A percentile compares a stretch with the other conserved stretches of the same genome.
Evolutionary conservation across 1,139 yeast species (phyloP).

Genomic region (Suhomyces panamericanus): DNA sequence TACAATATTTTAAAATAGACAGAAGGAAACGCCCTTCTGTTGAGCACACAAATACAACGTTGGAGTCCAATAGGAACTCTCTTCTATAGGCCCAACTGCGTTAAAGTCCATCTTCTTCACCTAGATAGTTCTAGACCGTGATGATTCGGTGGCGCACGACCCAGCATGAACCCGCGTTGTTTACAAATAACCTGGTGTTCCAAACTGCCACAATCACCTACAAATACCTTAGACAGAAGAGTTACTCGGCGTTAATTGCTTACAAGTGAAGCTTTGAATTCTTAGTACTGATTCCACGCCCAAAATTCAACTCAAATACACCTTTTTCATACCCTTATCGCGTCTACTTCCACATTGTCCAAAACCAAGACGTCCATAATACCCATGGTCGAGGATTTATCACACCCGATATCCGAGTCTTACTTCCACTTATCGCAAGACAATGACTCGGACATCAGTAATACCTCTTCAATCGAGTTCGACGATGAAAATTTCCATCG

Average conservation of each 20-base stretch:
- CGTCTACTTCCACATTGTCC: neutral
- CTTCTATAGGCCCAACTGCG: neutral
- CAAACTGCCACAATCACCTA: neutral
- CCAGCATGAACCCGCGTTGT: slow-evolving; percentile 17
- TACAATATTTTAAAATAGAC: too few species aligned
- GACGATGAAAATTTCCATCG: slow-evolving; percentile 12
- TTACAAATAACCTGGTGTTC: slow-evolving; percentile 15
- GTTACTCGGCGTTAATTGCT: neutral
- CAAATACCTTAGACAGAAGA: neutral
- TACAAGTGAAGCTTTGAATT: neutral
- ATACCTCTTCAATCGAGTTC: slow-evolving; percentile 16
- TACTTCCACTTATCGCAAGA: slow-evolving; percentile 33
- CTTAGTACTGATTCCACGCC: too few species aligned
- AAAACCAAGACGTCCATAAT: neutral
- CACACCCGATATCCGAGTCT: slow-evolving; percentile 32
- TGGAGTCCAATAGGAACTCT: neutral
- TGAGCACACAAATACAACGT: neutral
- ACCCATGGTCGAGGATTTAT: slow-evolving; percentile 18
- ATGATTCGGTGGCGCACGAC: slow-evolving; percentile 3
- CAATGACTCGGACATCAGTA: slow-evolving; percentile 18
- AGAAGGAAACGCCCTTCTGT: too few species aligned
- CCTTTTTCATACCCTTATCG: too few species aligned
- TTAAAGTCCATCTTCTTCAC: too few species aligned
- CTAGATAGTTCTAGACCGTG: too few species aligned
- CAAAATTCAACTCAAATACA: neutral